Conservation (phyloP, 2,329 filamentous ascomycete species). For the Exophiala mesophila region DNA sequence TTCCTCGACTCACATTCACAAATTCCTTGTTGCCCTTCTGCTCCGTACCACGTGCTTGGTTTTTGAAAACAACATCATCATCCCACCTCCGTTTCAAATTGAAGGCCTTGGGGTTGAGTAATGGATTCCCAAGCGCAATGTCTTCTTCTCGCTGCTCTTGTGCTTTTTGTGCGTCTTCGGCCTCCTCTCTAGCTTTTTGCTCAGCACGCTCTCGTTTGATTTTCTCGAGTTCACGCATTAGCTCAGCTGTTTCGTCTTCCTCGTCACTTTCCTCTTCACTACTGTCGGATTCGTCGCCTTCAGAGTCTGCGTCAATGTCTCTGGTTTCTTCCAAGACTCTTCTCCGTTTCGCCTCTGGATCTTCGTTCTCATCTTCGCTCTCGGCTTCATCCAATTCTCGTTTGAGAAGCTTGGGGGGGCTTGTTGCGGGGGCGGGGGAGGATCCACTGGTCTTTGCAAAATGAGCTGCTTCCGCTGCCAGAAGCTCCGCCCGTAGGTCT, state of each 20-base stretch:
- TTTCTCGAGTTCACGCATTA: constrained; percentile 89
- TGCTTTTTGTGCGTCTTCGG: constrained; percentile 72
- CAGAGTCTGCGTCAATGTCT: constrained; percentile 66
- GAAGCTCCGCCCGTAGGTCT: constrained; percentile 83
- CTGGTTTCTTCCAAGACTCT: constrained; percentile 82
- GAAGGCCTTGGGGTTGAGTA: constrained; percentile 84
- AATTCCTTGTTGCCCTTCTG: constrained; percentile 90
- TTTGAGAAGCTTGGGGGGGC: constrained; percentile 47
- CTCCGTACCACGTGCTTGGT: constrained; percentile 91
- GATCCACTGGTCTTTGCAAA: constrained; percentile 69
- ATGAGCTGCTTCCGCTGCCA: constrained; percentile 82
- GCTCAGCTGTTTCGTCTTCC: constrained; percentile 78
- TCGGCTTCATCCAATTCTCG: constrained; percentile 55
- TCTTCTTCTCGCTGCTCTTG: constrained; percentile 79
- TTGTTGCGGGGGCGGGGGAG: constrained; percentile 33
- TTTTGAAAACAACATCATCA: constrained; percentile 98
- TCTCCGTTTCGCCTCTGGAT: constrained; percentile 74
- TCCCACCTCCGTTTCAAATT: constrained; percentile 87
- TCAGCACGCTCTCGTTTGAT: constrained; percentile 83
- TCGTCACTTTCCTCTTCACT: constrained; percentile 65
- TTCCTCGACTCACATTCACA: constrained; percentile 67
- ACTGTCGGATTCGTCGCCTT: constrained; percentile 55
- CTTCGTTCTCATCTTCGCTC: constrained; percentile 40
- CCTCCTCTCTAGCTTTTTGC: constrained; percentile 75
- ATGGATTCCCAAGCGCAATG: constrained; percentile 85